phyloP scores from a whole-genome alignment of 345 rosid species.

The Heritiera littoralis region DNA sequence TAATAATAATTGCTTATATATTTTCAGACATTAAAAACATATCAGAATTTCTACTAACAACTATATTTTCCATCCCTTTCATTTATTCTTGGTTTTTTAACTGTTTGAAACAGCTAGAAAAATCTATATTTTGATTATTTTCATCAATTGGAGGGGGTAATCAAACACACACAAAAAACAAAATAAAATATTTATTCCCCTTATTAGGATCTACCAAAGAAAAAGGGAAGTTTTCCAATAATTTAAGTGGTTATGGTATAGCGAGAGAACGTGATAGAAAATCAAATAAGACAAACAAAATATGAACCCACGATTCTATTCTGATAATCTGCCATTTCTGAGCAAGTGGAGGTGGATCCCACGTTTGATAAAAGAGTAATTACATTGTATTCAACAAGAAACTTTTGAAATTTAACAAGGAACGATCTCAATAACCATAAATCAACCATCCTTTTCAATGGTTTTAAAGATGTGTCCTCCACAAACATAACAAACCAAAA shows the following conservation, averaged over 20 bases:
- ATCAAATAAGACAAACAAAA: conserved; percentile 9
- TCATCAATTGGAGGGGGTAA: too few relatives aligned
- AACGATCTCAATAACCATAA: conserved; percentile 3
- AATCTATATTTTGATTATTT: too few relatives aligned
- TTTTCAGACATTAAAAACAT: background rate
- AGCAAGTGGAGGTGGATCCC: conserved; percentile 20
- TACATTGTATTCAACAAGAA: background rate
- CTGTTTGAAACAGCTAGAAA: too few relatives aligned
- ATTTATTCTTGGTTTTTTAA: too few relatives aligned
- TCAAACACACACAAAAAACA: too few relatives aligned
- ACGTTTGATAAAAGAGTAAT: background rate
- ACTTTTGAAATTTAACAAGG: conserved; percentile 13
- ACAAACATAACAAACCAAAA: conserved; percentile 13
- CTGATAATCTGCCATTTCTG: background rate
- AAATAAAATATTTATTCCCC: too few relatives aligned
- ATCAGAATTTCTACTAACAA: background rate
- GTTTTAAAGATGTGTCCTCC: conserved; percentile 24
- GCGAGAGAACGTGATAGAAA: background rate
- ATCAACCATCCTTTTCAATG: conserved; percentile 5
- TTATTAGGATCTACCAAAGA: background rate
- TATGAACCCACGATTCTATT: background rate
- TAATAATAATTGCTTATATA: background rate
- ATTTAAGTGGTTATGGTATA: conserved; percentile 1
- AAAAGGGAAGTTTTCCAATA: background rate
- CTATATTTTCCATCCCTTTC: too few relatives aligned